These are phyloP conservation scores for Carallia pectinifolia DNA, from an alignment of 345 rosid genomes.

Conservation along the genomic window DNA sequence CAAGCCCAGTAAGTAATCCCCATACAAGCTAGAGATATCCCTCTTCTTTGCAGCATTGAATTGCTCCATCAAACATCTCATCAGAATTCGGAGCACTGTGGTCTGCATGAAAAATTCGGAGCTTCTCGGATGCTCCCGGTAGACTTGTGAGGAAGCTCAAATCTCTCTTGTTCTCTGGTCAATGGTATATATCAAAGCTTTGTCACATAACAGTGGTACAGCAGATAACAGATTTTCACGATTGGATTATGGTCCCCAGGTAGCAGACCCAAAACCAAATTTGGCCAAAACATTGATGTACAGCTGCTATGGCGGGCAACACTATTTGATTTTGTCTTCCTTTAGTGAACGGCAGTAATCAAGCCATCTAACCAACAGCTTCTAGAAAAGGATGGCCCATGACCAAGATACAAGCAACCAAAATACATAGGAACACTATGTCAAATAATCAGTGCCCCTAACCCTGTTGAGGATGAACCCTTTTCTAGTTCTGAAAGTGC, in stretches of 20 bases:
- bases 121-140: conserved; percentile 46
- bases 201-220: background rate
- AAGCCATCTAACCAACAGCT: too few relatives aligned
- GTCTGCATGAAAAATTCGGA: conserved; percentile 27
- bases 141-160: conserved; percentile 46
- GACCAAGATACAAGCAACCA: too few relatives aligned
- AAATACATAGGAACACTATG: too few relatives aligned
- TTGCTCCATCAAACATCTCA: conserved; percentile 41
- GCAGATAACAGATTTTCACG: background rate
- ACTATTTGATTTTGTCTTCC: too few relatives aligned
- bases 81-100: conserved; percentile 27
- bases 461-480: too few relatives aligned
- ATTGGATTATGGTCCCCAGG: background rate
- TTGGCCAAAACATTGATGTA: background rate
- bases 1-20: too few relatives aligned
- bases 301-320: too few relatives aligned
- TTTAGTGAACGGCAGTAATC: too few relatives aligned
- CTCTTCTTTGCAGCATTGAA: conserved; percentile 36
- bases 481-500: too few relatives aligned
- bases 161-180: conserved; percentile 43
- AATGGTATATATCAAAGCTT: background rate
- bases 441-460: too few relatives aligned
- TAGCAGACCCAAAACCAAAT: background rate
- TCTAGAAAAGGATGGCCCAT: too few relatives aligned
- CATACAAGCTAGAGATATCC: conserved; percentile 22